These are phyloP conservation scores for Stephanodiscus triporus DNA, from an alignment of 108 stramenopile species.

Conservation along the genomic window DNA sequence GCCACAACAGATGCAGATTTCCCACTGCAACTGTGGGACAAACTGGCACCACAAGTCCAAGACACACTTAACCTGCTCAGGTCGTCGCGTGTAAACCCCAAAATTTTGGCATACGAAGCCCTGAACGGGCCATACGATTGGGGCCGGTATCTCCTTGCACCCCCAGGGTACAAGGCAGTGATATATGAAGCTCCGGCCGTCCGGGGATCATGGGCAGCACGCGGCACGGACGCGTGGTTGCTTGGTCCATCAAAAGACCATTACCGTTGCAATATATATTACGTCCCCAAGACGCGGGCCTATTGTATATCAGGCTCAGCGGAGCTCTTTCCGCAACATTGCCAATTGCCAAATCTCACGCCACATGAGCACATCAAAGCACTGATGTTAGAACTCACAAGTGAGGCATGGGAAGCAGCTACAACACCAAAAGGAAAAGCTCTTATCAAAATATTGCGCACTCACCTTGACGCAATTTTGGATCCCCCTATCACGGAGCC, in stretches of 20 bases:
- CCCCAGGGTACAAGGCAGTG: conserved; percentile 38
- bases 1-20: conserved; percentile 29
- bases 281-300: conserved; percentile 17
- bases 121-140: conserved; percentile 31
- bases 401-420: too few relatives aligned
- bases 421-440: too few relatives aligned
- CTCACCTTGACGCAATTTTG: too few relatives aligned
- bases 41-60: conserved; percentile 33
- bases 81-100: conserved; percentile 41
- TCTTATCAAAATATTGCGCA: too few relatives aligned
- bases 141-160: conserved; percentile 51
- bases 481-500: too few relatives aligned
- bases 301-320: conserved; percentile 16
- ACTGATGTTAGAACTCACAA: too few relatives aligned
- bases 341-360: conserved; percentile 9
- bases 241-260: conserved; percentile 21
- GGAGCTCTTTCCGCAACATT: conserved; percentile 7
- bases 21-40: conserved; percentile 39
- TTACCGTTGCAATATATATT: conserved; percentile 27
- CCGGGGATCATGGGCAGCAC: conserved; percentile 15
- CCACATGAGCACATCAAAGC: too few relatives aligned
- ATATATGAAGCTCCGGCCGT: conserved; percentile 15
- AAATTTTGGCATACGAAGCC: conserved; percentile 17
- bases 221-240: conserved; percentile 26
- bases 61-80: conserved; percentile 46